Base-by-base conservation (phyloP, 257 asterid species). In the Avicennia marina region DNA sequence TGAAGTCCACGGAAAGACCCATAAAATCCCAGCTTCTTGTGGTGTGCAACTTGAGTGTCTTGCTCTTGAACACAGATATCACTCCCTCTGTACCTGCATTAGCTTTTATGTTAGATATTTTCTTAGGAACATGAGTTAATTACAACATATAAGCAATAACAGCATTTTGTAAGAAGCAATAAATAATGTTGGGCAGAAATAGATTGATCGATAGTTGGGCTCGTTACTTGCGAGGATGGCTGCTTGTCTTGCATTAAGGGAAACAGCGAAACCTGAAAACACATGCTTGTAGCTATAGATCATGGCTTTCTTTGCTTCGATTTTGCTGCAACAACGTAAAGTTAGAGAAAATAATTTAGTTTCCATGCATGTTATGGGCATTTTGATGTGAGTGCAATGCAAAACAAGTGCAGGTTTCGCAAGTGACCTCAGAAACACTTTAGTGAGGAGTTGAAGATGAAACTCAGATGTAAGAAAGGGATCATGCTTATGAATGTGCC, bases 11-110 rank as follows among this genome's bases (percentile, higher is more conserved):
- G 36, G 63, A 62, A 22, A 84, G 86, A 1, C 87, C 89, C 74
- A 81, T 66, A 17, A 84, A 84, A 63, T 81, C 89, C 89, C 89
- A 84, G 81, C 86, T 81, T 72, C 89, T 78, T 20, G 89, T 84
- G 10, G 89, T 81, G 65, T 76, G 81, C 57, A 78, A 29, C 21
- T 53, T 27, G 31, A 78, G 64, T 3, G 54, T 57, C 64, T 65
- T 52, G 72, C 89, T 84, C 65, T 66, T 66, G 56, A 81, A 84
- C 32, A 84, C 83, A 0, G 94, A 84, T 58, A 78, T 43, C 48
- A 81, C 89, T 13, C 85, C 89, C 59, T 53, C 55, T 20, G 39
- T 65, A 59, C 66, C 89, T 78, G 85, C 78, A 67, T 51, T 58
- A 3, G 19, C 16, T 46, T 64, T 33, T 27, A 10, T 41, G 27